Evolutionary conservation across 306 rosid species (phyloP), one percentile per base, ranked within the genome.

Genomic region (Albizia julibrissin): DNA sequence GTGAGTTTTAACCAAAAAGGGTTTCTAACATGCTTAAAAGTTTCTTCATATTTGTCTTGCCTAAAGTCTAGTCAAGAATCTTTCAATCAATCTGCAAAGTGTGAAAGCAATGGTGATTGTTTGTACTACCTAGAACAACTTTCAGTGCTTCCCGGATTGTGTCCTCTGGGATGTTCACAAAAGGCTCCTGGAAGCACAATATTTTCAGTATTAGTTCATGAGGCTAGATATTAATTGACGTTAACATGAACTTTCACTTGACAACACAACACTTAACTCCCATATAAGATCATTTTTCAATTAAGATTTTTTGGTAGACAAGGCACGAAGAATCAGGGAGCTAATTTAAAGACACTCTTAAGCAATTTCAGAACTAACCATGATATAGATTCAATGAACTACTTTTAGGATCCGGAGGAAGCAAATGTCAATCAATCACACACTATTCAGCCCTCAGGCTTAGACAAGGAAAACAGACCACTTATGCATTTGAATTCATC

Each of bases 101-200:
- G 39, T 26, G 31, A 37, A 13, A 81, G 78, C 69, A 73, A 47
- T 24, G 42, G 19, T 54, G 66, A 15, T 68, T 65, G 62, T 16
- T 67, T 69, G 66, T 46, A 74, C 81, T 93, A 96, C 99, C 99
- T 73, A 96, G 94, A 77, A 94, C 87, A 82, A 93, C 97, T 90
- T 92, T 90, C 67, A 96, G 90, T 24, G 99, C 99, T 81, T 96
- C 99, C 47, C 98, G 96, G 85, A 93, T 92, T 13, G 91, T 91
- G 75, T 92, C 92, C 68, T 96, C 97, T 4, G 99, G 99, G 73
- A 96, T 96, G 87, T 93, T 96, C 62, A 96, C 97, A 80, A 93
- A 96, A 78, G 99, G 99, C 76, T 96, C 99, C 99, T 96, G 89
- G 29, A 91, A 52, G 33, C 65, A 88, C 66, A 82, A 76, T 37